These are phyloP conservation scores for Umbilicaria muhlenbergii DNA, from an alignment of 495 filamentous ascomycete genomes.

Conservation along the genomic window DNA sequence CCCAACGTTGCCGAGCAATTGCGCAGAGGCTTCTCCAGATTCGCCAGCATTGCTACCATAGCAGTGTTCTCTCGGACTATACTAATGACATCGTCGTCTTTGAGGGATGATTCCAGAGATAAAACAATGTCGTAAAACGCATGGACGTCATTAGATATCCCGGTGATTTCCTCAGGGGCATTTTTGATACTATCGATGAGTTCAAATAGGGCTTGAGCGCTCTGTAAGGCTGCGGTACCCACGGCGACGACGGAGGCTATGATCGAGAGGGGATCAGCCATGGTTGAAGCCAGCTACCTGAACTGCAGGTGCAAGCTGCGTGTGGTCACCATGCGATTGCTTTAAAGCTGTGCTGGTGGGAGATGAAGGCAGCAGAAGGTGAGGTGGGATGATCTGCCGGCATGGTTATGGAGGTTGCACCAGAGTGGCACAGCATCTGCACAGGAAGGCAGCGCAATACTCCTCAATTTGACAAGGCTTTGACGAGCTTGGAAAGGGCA, in stretches of 20 bases:
- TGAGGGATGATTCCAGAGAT: constrained; percentile 4
- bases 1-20: constrained; percentile 1
- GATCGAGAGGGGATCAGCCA: not conserved
- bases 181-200: constrained; percentile 1
- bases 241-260: constrained; percentile 1
- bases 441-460: no score
- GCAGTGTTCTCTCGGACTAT: constrained; percentile 1
- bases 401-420: no score
- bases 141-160: constrained; percentile 3
- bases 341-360: no score
- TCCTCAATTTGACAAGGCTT: no score
- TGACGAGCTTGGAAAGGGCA: no score
- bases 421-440: no score
- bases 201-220: not conserved
- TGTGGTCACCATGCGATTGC: no score
- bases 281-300: no score
- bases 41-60: not conserved
- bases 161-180: constrained; percentile 3
- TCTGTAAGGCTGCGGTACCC: not conserved
- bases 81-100: not conserved
- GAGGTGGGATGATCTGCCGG: no score
- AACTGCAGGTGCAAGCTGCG: no score
- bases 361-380: no score
- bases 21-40: constrained; percentile 1
- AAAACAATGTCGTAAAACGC: constrained; percentile 1